Conservation (phyloP, 352 stramenopile genomes). For the Achlya hypogyna region DNA sequence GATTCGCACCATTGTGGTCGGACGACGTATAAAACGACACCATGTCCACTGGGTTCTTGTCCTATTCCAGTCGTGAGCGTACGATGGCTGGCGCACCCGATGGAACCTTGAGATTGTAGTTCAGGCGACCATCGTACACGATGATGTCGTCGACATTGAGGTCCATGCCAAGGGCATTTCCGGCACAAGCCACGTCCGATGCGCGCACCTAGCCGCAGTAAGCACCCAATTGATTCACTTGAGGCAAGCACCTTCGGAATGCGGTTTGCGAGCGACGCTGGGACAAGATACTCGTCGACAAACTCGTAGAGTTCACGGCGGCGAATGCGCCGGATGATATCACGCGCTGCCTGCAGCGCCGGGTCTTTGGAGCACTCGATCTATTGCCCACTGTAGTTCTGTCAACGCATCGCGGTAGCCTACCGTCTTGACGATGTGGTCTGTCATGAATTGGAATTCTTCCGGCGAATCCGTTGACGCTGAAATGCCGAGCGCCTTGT, state of each 20-base stretch:
- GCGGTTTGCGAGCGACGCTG: slow-evolving; percentile 35
- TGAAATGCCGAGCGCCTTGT: slow-evolving; percentile 65
- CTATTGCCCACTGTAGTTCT: slow-evolving; percentile 28
- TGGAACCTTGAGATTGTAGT: slow-evolving; percentile 62
- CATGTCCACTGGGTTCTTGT: slow-evolving; percentile 76
- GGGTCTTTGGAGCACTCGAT: slow-evolving; percentile 71
- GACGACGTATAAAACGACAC: slow-evolving; percentile 71
- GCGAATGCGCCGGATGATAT: slow-evolving; percentile 67
- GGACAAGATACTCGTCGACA: slow-evolving; percentile 72
- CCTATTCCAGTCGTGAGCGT: slow-evolving; percentile 18
- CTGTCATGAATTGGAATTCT: slow-evolving; percentile 68
- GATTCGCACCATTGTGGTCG: slow-evolving; percentile 29
- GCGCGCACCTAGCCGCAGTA: slow-evolving; percentile 29
- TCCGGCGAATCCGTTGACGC: slow-evolving; percentile 45
- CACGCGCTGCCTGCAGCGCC: slow-evolving; percentile 35
- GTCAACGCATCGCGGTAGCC: neutral
- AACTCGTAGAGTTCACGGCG: slow-evolving; percentile 73
- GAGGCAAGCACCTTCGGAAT: slow-evolving; percentile 28
- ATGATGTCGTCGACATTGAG: slow-evolving; percentile 73
- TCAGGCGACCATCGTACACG: slow-evolving; percentile 60
- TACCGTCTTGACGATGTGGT: slow-evolving; percentile 62
- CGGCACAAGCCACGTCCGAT: slow-evolving; percentile 50
- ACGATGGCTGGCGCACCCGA: neutral
- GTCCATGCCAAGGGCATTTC: slow-evolving; percentile 28
- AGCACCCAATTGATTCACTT: neutral